A percentile compares a stretch with the other conserved stretches of the same genome.
Conservation (phyloP, 106 monocot genomes). For the Phalaenopsis equestris region DNA sequence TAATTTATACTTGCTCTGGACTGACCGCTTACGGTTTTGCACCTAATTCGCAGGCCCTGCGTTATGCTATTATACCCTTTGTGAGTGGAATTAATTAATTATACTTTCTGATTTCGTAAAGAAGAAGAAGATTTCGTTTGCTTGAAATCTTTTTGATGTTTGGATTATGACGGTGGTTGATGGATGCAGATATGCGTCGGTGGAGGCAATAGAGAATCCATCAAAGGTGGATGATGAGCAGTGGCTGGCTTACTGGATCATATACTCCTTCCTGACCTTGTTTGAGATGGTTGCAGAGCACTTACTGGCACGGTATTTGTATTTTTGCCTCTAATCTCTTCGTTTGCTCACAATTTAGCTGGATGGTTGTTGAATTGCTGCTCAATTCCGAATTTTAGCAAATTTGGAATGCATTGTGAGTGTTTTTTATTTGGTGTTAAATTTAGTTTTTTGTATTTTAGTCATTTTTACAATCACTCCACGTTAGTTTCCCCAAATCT, state of each 20-base stretch:
- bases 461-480: no score
- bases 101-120: no score
- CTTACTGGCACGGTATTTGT: slow-evolving; percentile 34
- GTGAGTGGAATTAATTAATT: slow-evolving; percentile 16
- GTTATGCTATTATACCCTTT: slow-evolving; percentile 45
- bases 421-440: no score
- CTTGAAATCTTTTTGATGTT: background rate
- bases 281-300: slow-evolving; percentile 37
- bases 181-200: slow-evolving; percentile 39
- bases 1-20: background rate
- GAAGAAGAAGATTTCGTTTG: no score
- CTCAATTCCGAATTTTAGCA: no score
- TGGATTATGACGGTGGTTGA: background rate
- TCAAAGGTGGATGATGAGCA: slow-evolving; percentile 56
- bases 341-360: no score
- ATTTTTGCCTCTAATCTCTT: background rate
- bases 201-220: slow-evolving; percentile 47
- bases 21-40: background rate
- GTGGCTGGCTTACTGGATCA: slow-evolving; percentile 67
- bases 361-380: no score
- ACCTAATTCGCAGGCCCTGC: slow-evolving; percentile 21
- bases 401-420: no score
- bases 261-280: slow-evolving; percentile 63
- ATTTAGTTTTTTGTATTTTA: no score
- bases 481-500: no score